phyloP scores from a whole-genome alignment of 75 land plant genomes.

The Pinus albicaulis region DNA sequence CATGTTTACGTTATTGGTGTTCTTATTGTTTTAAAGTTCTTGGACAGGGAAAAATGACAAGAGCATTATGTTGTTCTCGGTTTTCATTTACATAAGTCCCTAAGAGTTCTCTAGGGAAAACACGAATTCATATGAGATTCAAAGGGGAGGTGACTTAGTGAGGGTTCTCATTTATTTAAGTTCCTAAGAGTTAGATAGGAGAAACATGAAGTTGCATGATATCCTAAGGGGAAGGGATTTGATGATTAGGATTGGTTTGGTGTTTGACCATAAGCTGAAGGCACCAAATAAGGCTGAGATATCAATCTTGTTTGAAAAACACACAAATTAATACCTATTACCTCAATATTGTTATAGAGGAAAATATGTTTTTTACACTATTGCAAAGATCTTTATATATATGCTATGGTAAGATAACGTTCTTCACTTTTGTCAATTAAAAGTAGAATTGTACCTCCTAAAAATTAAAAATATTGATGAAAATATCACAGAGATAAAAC shows the following conservation, averaged over 20 bases:
- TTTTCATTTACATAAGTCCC: conserved; percentile 55
- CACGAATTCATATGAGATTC: no score
- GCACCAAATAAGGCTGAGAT: conserved; percentile 95
- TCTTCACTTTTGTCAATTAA: no score
- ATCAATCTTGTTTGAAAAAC: conserved; percentile 64
- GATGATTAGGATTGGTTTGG: conserved; percentile 93
- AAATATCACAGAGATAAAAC: no score
- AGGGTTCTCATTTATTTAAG: no score
- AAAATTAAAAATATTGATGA: no score
- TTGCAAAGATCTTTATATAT: no score
- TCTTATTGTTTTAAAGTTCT: conserved; percentile 69
- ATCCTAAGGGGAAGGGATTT: conserved; percentile 83
- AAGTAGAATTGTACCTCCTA: no score
- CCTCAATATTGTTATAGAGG: no score
- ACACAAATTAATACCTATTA: no score
- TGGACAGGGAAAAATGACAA: conserved; percentile 81
- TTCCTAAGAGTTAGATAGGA: neutral
- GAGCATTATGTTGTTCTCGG: conserved; percentile 73
- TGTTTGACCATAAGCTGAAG: conserved; percentile 82
- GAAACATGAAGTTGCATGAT: conserved; percentile 50
- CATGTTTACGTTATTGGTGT: conserved; percentile 91
- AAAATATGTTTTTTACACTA: no score
- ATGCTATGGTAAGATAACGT: no score
- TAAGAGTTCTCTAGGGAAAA: conserved; percentile 51
- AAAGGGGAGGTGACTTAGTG: no score